phyloP scores from a whole-genome alignment of 169 alveolate genomes.

The Eimeria tenella region DNA sequence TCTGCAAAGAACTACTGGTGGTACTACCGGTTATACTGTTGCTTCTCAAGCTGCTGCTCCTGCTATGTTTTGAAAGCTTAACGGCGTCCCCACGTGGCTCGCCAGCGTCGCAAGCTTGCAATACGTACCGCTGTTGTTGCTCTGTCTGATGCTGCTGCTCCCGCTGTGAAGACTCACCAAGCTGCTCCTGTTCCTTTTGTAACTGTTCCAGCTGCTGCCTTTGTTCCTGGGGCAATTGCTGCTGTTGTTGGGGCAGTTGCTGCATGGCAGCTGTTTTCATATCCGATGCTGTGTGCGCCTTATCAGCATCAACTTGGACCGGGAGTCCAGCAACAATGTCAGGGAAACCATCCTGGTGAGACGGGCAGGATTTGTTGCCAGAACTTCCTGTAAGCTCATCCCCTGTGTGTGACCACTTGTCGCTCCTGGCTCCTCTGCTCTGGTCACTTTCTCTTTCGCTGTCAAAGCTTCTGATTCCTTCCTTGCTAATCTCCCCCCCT shows the following conservation, averaged over 20 bases:
- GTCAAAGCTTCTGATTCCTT: no score
- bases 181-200: neutral
- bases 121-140: neutral
- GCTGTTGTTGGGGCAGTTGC: neutral
- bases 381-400: no score
- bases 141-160: neutral
- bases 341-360: no score
- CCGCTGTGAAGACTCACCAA: neutral
- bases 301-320: no score
- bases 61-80: neutral
- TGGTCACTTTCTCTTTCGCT: no score
- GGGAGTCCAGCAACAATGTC: no score
- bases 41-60: conserved; percentile 10
- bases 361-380: no score
- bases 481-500: no score
- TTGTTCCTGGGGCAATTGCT: neutral
- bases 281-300: no score
- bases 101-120: neutral
- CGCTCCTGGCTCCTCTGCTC: no score
- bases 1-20: neutral
- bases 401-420: no score
- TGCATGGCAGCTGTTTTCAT: neutral
- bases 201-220: no score
- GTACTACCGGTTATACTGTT: neutral
- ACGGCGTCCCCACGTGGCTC: neutral